A percentile compares a stretch with the other conserved stretches of the same genome.
Conservation (phyloP, 495 filamentous ascomycete species). For the Aspergillus nanangensis region DNA sequence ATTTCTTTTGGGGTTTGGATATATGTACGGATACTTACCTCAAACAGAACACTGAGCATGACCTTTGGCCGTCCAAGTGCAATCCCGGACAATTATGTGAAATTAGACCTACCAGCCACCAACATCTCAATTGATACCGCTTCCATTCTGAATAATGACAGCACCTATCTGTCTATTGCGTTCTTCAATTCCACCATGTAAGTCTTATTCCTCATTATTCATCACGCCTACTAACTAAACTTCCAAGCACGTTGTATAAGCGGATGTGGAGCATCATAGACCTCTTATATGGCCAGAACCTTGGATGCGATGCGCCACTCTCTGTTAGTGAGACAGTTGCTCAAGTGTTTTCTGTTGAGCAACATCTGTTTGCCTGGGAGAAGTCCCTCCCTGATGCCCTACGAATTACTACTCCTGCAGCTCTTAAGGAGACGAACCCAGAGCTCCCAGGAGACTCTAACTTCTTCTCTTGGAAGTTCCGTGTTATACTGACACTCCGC, state of each 20-base stretch:
- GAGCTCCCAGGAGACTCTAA: not conserved
- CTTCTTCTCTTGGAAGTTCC: conserved; percentile 16
- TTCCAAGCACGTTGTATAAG: conserved; percentile 19
- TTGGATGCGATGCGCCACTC: conserved; percentile 22
- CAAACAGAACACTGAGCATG: conserved; percentile 39
- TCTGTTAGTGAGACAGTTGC: conserved; percentile 10
- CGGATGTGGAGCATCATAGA: conserved; percentile 31
- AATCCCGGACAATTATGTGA: conserved; percentile 35
- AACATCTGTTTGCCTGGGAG: conserved; percentile 16
- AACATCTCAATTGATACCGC: conserved; percentile 16
- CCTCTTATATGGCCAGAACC: conserved; percentile 34
- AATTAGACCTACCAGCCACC: conserved; percentile 31
- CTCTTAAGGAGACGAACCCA: not conserved
- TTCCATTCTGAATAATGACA: conserved; percentile 12
- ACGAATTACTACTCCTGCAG: conserved; percentile 4
- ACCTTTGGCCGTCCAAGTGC: conserved; percentile 39
- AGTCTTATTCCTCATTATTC: conserved; percentile 1
- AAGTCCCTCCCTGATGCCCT: conserved; percentile 8
- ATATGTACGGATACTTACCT: too few species aligned
- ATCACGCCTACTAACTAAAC: conserved; percentile 2
- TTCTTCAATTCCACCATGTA: conserved; percentile 39
- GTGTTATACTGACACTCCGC: conserved; percentile 31
- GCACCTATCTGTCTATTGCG: conserved; percentile 11
- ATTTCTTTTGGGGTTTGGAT: too few species aligned
- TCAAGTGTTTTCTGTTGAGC: conserved; percentile 15